Conservation (phyloP, 352 stramenopile genomes). For the Phytophthora foliorum region DNA sequence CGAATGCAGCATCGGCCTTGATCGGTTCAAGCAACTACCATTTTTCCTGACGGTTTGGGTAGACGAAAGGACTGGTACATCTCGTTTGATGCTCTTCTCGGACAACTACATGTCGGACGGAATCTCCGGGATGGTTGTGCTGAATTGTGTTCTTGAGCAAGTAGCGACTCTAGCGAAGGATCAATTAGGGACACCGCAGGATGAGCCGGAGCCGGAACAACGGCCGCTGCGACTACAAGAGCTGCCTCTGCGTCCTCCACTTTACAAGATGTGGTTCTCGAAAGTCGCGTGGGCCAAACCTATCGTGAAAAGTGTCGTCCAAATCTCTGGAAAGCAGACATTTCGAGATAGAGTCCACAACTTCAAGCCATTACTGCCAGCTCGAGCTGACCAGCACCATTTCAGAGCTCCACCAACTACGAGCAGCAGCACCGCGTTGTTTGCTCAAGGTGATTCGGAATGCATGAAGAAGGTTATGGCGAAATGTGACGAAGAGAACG, state of each 20-base stretch:
- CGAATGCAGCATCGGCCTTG: constrained; percentile 43
- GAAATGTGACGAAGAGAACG: constrained; percentile 37
- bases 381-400: constrained; percentile 29
- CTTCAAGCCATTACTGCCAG: constrained; percentile 28
- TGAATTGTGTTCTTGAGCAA: constrained; percentile 45
- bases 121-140: constrained; percentile 42
- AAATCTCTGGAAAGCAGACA: constrained; percentile 1
- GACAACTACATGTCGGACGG: constrained; percentile 66
- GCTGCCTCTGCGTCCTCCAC: constrained; percentile 20
- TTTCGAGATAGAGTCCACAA: constrained; percentile 7
- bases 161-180: constrained; percentile 4
- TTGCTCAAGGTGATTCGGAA: constrained; percentile 26
- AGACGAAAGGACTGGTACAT: constrained; percentile 8
- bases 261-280: constrained; percentile 34
- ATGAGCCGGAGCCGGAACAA: constrained; percentile 13
- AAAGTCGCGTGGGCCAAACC: constrained; percentile 19
- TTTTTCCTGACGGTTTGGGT: constrained; percentile 42
- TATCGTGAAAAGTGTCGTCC: constrained; percentile 20
- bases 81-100: constrained; percentile 53
- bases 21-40: constrained; percentile 42
- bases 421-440: constrained; percentile 34
- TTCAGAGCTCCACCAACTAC: constrained; percentile 29
- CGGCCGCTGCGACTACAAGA: constrained; percentile 8
- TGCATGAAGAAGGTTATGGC: constrained; percentile 30
- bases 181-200: background rate